Conservation (phyloP, 202 grass and related monocot genomes). For the Musa balbisiana region DNA sequence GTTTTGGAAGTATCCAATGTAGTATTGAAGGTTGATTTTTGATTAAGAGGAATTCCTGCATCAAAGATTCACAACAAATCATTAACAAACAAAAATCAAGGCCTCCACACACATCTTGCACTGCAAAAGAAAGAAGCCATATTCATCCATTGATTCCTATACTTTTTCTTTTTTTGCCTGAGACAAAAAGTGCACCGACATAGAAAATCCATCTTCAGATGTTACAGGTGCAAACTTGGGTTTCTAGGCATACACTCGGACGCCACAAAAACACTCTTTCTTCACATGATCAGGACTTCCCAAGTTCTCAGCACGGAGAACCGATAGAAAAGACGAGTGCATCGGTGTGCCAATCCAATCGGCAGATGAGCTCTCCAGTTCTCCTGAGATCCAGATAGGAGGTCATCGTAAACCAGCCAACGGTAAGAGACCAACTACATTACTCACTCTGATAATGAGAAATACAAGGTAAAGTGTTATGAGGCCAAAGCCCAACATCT, state of each 20-base stretch:
- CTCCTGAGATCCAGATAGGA: not conserved
- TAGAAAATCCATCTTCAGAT: too few species aligned
- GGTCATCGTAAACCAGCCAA: constrained; percentile 58
- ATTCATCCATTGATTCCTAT: too few species aligned
- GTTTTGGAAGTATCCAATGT: too few species aligned
- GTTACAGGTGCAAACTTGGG: too few species aligned
- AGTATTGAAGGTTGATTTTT: too few species aligned
- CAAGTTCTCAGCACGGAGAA: not conserved
- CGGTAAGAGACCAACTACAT: constrained; percentile 57
- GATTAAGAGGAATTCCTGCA: too few species aligned
- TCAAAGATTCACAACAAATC: too few species aligned
- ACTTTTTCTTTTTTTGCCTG: too few species aligned
- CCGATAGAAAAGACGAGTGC: not conserved
- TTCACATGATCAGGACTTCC: not conserved
- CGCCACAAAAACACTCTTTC: not conserved
- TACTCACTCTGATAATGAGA: constrained; percentile 65
- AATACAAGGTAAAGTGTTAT: constrained; percentile 77
- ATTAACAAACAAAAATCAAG: too few species aligned
- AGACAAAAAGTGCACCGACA: too few species aligned
- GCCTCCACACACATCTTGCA: too few species aligned
- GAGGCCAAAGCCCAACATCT: constrained; percentile 65
- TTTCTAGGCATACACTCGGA: not conserved
- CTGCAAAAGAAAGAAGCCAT: too few species aligned
- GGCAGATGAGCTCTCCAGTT: not conserved
- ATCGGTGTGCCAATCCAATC: not conserved